These are phyloP conservation scores for Stephania yunnanensis DNA, from an alignment of 164 flowering plant species.

Conservation along the genomic window DNA sequence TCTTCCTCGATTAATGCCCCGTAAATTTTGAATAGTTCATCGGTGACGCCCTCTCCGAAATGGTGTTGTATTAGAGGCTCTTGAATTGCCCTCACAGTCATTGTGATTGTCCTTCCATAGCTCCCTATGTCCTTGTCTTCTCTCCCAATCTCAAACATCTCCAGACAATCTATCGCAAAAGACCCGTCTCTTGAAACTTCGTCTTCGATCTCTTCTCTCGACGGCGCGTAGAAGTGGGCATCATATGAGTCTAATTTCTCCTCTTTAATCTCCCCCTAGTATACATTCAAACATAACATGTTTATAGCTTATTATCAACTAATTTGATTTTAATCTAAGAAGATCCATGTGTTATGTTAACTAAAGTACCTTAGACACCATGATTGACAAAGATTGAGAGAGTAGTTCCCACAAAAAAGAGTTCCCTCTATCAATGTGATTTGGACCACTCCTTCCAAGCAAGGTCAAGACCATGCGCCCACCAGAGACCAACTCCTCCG, in stretches of 20 bases:
- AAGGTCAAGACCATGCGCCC: conserved; percentile 71
- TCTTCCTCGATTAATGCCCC: conserved; percentile 58
- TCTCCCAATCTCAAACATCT: conserved; percentile 46
- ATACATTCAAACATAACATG: background rate
- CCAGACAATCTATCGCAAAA: conserved; percentile 40
- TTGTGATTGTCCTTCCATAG: conserved; percentile 50
- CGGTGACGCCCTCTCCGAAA: conserved; percentile 59
- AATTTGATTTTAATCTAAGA: background rate
- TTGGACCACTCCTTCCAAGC: conserved; percentile 42
- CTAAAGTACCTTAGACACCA: conserved; percentile 45
- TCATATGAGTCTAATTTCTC: conserved; percentile 62
- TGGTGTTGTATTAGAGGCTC: conserved; percentile 62
- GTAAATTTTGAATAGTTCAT: conserved; percentile 54
- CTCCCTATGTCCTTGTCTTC: conserved; percentile 18
- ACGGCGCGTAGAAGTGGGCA: conserved; percentile 73
- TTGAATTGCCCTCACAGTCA: conserved; percentile 68
- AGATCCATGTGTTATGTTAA: background rate
- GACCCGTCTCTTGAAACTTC: conserved; percentile 54
- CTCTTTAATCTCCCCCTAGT: conserved; percentile 55
- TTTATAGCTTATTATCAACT: background rate
- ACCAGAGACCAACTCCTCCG: conserved; percentile 50
- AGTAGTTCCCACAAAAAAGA: conserved; percentile 65
- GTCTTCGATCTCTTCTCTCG: conserved; percentile 51
- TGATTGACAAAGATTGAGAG: conserved; percentile 35
- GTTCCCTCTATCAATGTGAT: conserved; percentile 57